A percentile compares a stretch with the other conserved stretches of the same genome.
These are phyloP conservation scores for Capsicum pubescens DNA, from an alignment of 257 asterid genomes.

Conservation along the genomic window DNA sequence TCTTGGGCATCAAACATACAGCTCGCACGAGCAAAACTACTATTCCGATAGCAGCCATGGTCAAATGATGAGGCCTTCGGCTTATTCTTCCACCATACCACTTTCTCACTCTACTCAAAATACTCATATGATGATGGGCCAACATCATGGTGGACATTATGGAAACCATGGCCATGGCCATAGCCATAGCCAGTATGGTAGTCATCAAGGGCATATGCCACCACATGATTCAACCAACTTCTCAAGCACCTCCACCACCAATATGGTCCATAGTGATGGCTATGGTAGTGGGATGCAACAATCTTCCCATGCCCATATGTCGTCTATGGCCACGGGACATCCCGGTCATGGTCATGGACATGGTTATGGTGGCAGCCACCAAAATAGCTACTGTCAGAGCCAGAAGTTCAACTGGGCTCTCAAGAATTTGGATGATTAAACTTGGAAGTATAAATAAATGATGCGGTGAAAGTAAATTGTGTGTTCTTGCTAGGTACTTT, in stretches of 20 bases:
- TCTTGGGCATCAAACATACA: not conserved
- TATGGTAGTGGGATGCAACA: constrained; percentile 16
- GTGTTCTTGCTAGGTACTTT: not conserved
- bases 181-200: not conserved
- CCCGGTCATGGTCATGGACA: not conserved
- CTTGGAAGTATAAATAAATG: not conserved
- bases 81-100: not conserved
- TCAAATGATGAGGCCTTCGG: constrained; percentile 11
- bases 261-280: not conserved
- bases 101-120: not conserved
- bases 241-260: not conserved
- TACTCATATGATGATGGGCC: constrained; percentile 4
- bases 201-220: constrained; percentile 22
- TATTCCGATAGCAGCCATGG: not conserved
- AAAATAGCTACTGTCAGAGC: not conserved
- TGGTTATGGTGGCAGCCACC: not conserved
- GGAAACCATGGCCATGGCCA: not conserved
- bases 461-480: not conserved
- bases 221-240: not conserved
- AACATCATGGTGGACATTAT: not conserved
- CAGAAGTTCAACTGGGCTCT: constrained; percentile 28
- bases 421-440: constrained; percentile 39
- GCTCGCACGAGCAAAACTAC: not conserved
- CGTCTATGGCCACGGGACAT: constrained; percentile 12
- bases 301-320: constrained; percentile 21